Evolutionary conservation across 495 filamentous ascomycete species (phyloP).

Genomic region (Aspergillus carlsbadensis): DNA sequence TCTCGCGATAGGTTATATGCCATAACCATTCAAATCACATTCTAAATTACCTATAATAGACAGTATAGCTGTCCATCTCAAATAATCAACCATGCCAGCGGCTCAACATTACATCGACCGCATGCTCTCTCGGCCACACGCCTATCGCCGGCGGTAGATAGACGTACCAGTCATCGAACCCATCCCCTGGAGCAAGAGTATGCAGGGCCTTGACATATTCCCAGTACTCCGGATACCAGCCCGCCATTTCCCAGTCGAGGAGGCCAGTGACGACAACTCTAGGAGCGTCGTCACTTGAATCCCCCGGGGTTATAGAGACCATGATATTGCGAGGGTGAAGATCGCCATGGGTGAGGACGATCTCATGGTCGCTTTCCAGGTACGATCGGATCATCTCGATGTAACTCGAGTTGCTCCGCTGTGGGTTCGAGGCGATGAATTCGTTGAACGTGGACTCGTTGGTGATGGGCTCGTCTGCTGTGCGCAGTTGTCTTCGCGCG

Average conservation of each 20-base stretch:
- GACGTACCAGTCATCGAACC: background rate
- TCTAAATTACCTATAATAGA: too few relatives aligned
- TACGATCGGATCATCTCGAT: background rate
- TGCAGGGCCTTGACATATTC: background rate
- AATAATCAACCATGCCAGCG: background rate
- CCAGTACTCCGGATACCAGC: background rate
- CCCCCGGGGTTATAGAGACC: background rate
- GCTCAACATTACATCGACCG: background rate
- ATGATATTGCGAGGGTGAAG: background rate
- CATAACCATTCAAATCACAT: too few relatives aligned
- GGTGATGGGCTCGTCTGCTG: background rate
- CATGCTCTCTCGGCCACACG: background rate
- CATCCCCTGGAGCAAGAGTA: background rate
- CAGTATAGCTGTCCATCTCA: too few relatives aligned
- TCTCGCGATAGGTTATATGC: too few relatives aligned
- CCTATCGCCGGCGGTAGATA: background rate
- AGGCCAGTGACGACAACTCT: background rate
- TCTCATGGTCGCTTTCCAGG: background rate
- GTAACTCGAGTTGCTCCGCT: background rate
- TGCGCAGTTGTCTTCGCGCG: background rate
- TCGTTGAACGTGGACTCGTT: background rate
- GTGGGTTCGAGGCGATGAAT: background rate
- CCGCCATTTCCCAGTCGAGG: background rate
- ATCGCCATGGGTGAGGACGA: background rate
- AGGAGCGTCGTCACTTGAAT: background rate